Conservation (phyloP, 495 filamentous ascomycete genomes). For the Penicillium lividum region DNA sequence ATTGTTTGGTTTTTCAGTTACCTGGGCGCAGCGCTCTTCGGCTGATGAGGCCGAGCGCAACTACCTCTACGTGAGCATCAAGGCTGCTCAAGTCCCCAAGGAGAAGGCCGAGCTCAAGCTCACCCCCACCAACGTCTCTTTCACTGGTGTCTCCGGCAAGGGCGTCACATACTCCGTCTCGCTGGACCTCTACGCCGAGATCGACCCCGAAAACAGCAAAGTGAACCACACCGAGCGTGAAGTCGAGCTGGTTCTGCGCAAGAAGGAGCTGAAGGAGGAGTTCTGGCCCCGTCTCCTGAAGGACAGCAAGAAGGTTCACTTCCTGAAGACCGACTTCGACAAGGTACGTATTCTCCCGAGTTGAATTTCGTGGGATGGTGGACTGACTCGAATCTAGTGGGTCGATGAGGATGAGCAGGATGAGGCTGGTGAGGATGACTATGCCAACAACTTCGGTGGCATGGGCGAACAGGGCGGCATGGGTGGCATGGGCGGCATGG, state of each 20-base stretch:
- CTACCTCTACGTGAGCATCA: constrained; percentile 88
- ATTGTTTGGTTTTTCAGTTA: constrained; percentile 56
- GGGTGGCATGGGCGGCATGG: constrained; percentile 51
- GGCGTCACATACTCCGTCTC: constrained; percentile 76
- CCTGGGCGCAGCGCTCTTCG: constrained; percentile 97
- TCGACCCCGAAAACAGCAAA: constrained; percentile 80
- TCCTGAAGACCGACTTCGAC: constrained; percentile 98
- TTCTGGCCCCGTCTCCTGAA: constrained; percentile 96
- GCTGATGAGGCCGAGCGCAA: constrained; percentile 78
- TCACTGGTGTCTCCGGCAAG: constrained; percentile 83
- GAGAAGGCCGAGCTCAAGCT: constrained; percentile 74
- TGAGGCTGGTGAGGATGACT: constrained; percentile 78
- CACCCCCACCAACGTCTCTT: constrained; percentile 72
- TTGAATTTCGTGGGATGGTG: neutral
- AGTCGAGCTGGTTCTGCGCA: constrained; percentile 85
- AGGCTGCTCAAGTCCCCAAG: constrained; percentile 73
- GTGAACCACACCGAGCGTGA: constrained; percentile 80
- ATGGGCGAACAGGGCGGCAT: constrained; percentile 50
- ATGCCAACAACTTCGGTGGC: constrained; percentile 66
- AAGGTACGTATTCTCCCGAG: constrained; percentile 60
- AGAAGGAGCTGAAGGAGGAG: constrained; percentile 90
- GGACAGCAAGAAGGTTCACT: constrained; percentile 85
- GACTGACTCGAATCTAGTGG: constrained; percentile 61
- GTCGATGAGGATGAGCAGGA: constrained; percentile 99
- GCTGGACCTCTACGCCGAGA: constrained; percentile 89